Evolutionary conservation across 257 asterid genomes (phyloP), one percentile per base, ranked within the genome.

Genomic region (Anisodus acutangulus): DNA sequence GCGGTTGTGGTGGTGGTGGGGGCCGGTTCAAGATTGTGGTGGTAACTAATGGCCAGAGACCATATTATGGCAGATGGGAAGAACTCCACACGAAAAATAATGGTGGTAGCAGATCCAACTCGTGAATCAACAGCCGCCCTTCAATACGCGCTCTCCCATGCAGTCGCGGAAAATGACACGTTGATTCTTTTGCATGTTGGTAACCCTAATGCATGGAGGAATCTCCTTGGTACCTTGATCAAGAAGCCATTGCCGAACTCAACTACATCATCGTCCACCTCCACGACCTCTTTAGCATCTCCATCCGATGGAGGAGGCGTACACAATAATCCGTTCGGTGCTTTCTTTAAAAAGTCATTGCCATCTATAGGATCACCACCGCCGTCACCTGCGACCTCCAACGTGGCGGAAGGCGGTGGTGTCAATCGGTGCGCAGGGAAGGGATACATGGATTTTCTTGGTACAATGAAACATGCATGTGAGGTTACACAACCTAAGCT

Each of bases 31-130:
- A 85, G 90, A 89, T 88, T 88, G 85, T 49, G 59, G 79, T 19
- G 11, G 62, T n/a, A 9, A 85, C 82, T 39, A 86, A 82, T 84
- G 80, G 72, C 54, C 45, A 39, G 76, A 80, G 82, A 84, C 84
- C 83, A 76, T 76, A 53, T 76, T 26, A 92, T 91, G 93, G 91
- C 68, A 83, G 59, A 86, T 86, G 88, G 81, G 49, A 79, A 84
- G 66, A 37, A 87, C 8, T 82, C 91, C 79, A 84, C 90, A 49
- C 94, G 92, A 17, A 93, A 81, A 84, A 90, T 92, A 67, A 87
- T 94, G 98, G 95, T 94, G 90, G 95, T 94, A 41, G 97, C 92
- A 35, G 95, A 94, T 81, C 89, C 92, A 83, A 90, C 87, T 82
- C 92, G 95, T 31, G 97, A 94, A 78, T 92, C 98, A 9, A 88